These are phyloP conservation scores for Melanogaster broomeanus DNA, from an alignment of 768 basidiomycete species.

Conservation along the genomic window DNA sequence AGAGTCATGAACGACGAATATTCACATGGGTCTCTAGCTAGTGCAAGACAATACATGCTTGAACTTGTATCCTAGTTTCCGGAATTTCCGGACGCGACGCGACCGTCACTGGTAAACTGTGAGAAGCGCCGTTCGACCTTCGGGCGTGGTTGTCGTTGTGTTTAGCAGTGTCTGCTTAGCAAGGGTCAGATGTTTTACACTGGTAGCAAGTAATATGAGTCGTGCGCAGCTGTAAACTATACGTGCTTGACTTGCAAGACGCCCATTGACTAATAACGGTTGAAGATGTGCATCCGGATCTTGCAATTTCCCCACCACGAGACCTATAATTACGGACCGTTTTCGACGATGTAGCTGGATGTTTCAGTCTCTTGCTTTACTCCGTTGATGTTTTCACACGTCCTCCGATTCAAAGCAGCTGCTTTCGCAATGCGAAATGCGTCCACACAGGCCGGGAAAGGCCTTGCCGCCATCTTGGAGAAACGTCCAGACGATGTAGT, in stretches of 20 bases:
- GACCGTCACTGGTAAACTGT: too few species aligned
- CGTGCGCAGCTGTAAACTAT: not conserved
- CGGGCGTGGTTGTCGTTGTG: not conserved
- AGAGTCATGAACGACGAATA: not conserved
- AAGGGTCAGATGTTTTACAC: too few species aligned
- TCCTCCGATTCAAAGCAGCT: conserved; percentile 12
- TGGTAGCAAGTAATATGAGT: too few species aligned
- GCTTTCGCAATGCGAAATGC: conserved; percentile 22
- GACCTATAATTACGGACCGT: conserved; percentile 2
- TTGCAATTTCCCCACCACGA: not conserved
- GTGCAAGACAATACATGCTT: not conserved
- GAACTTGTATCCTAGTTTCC: not conserved
- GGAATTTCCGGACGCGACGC: too few species aligned
- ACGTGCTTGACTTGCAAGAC: not conserved
- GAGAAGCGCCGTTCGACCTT: too few species aligned
- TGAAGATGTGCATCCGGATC: not conserved
- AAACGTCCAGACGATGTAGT: conserved; percentile 85
- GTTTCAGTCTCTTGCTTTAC: not conserved
- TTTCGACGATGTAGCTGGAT: conserved; percentile 1
- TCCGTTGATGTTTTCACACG: conserved; percentile 18
- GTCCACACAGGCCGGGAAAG: conserved; percentile 38
- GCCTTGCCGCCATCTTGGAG: conserved; percentile 56
- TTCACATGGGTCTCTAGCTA: not conserved
- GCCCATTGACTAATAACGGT: too few species aligned
- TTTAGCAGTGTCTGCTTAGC: not conserved